phyloP scores from a whole-genome alignment of 2,329 filamentous ascomycete species.

The Ophiostoma fasciatum region DNA sequence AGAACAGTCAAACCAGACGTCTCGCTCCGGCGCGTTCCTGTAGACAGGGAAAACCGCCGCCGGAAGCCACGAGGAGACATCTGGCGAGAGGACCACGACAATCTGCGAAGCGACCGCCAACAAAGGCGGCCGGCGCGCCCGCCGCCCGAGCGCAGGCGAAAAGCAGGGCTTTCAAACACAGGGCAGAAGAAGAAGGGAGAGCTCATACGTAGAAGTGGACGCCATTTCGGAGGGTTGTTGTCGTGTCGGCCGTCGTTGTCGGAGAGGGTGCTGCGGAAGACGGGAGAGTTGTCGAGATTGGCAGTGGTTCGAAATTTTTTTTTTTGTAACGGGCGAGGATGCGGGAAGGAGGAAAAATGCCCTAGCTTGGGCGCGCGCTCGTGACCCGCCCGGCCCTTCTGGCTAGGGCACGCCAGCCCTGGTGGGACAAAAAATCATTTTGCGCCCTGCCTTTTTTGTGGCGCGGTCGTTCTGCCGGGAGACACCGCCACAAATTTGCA shows the following conservation, averaged over 20 bases:
- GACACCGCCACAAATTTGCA: conserved; percentile 8
- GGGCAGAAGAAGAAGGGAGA: background rate
- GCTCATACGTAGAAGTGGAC: conserved; percentile 11
- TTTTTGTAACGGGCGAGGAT: background rate
- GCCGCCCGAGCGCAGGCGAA: background rate
- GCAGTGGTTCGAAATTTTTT: no score
- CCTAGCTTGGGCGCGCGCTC: background rate
- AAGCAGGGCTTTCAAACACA: background rate
- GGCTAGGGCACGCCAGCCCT: conserved; percentile 12
- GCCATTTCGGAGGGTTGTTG: conserved; percentile 6
- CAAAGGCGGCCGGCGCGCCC: background rate
- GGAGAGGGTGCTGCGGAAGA: conserved; percentile 1
- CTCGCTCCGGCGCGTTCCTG: conserved; percentile 13
- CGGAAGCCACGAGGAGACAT: background rate
- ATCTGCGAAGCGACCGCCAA: conserved; percentile 37
- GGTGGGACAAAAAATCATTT: background rate
- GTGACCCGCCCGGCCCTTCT: background rate
- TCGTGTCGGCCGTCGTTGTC: no score
- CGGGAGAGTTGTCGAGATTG: no score
- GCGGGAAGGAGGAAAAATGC: background rate
- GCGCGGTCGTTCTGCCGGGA: conserved; percentile 4
- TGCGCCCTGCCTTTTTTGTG: background rate
- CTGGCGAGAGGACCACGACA: conserved; percentile 56
- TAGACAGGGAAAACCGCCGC: background rate
- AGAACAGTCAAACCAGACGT: conserved; percentile 69